Percentiles rank a stretch among this genome's conserved stretches.
Conservation (phyloP, 768 basidiomycete genomes). For the Auriscalpium orientale region DNA sequence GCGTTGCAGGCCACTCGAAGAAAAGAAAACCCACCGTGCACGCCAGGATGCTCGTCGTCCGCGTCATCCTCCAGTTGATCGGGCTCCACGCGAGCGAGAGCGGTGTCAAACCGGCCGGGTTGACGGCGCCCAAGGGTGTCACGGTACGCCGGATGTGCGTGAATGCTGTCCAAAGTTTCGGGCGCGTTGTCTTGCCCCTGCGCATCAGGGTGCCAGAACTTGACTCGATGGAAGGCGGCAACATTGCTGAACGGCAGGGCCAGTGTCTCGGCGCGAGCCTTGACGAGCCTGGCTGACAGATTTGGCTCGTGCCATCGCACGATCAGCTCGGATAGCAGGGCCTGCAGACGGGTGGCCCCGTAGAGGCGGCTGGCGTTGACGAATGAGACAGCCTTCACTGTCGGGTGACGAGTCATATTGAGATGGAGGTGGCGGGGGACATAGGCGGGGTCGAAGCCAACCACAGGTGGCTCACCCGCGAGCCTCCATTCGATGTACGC, state of each 20-base stretch:
- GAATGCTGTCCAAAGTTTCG: background rate
- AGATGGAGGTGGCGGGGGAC: background rate
- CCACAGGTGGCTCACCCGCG: background rate
- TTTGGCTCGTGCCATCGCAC: background rate
- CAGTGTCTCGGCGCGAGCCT: background rate
- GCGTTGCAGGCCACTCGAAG: no score
- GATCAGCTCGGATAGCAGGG: background rate
- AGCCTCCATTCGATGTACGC: conserved; percentile 17
- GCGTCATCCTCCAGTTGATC: background rate
- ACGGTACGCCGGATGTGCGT: background rate
- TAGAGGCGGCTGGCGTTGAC: background rate
- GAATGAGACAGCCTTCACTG: background rate
- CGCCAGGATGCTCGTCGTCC: background rate
- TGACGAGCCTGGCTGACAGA: background rate
- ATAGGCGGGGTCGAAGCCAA: background rate
- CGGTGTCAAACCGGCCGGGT: background rate
- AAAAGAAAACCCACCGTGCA: no score
- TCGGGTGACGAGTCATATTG: background rate
- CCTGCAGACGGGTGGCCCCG: background rate
- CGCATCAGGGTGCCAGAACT: background rate
- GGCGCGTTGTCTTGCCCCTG: background rate
- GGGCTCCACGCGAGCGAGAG: background rate
- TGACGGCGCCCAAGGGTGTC: background rate
- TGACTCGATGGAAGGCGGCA: background rate
- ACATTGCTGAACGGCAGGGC: background rate